Percentiles rank a stretch among this genome's conserved stretches.
These are phyloP conservation scores for Boletus tylopilopsis DNA, from an alignment of 768 basidiomycete species.

Conservation along the genomic window DNA sequence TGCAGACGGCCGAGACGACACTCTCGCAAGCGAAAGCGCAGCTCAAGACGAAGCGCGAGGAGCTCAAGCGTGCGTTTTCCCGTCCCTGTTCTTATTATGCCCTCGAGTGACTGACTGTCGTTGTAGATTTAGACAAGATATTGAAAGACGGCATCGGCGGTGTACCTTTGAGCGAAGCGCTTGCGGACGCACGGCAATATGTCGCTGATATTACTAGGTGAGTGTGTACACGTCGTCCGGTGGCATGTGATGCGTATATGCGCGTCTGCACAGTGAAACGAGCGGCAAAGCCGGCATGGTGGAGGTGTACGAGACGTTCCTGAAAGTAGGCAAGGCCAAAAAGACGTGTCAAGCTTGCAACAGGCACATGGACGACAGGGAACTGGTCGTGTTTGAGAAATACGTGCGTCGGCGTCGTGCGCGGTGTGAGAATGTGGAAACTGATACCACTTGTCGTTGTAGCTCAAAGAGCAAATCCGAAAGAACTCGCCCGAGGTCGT, in stretches of 20 bases:
- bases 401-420: conserved; percentile 45
- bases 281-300: conserved; percentile 34
- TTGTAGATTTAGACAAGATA: conserved; percentile 43
- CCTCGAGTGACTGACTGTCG: too few species aligned
- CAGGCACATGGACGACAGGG: conserved; percentile 55
- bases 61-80: conserved; percentile 50
- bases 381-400: conserved; percentile 61
- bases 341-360: conserved; percentile 77
- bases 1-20: conserved; percentile 63
- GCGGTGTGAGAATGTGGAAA: too few species aligned
- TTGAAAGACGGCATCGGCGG: conserved; percentile 40
- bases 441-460: too few species aligned
- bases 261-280: conserved; percentile 12
- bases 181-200: conserved; percentile 3
- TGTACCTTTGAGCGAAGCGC: conserved; percentile 42
- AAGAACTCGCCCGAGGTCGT: conserved; percentile 47
- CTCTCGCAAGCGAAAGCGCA: conserved; percentile 58
- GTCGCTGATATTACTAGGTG: conserved; percentile 22
- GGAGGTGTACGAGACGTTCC: conserved; percentile 50
- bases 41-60: conserved; percentile 56
- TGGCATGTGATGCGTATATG: background rate
- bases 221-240: background rate
- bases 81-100: background rate
- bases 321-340: conserved; percentile 56
- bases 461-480: conserved; percentile 67